These are phyloP conservation scores for Metschnikowia gelsemii DNA, from an alignment of 805 yeast genomes.

Conservation along the genomic window DNA sequence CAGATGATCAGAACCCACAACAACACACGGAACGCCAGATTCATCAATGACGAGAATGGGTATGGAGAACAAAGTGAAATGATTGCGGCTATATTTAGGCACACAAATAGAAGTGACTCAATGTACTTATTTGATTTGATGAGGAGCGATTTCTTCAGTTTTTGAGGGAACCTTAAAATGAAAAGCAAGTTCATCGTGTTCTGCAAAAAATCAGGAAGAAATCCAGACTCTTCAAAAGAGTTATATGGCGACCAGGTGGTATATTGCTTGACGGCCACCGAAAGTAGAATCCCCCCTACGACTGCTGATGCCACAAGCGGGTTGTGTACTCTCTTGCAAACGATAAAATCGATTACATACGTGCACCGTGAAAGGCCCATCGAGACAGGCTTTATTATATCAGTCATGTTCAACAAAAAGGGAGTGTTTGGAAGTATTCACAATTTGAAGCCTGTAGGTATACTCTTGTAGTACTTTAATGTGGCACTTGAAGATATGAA, in stretches of 20 bases:
- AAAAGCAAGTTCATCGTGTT: constrained; percentile 30
- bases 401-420: constrained; percentile 2
- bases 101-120: constrained; percentile 23
- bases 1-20: constrained; percentile 22
- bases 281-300: constrained; percentile 6
- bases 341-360: constrained; percentile 7
- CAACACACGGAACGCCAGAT: constrained; percentile 16
- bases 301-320: constrained; percentile 21
- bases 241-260: constrained; percentile 7
- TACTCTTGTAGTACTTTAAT: too few species aligned
- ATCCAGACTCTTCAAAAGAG: constrained; percentile 10
- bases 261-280: constrained; percentile 9
- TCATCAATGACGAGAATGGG: constrained; percentile 12
- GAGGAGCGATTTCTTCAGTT: constrained; percentile 10
- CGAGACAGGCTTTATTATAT: constrained; percentile 2
- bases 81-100: constrained; percentile 22
- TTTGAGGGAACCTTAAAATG: constrained; percentile 26
- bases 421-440: too few species aligned
- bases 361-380: constrained; percentile 7
- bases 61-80: constrained; percentile 13
- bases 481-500: too few species aligned
- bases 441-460: too few species aligned
- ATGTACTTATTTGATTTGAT: constrained; percentile 8
- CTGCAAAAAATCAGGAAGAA: constrained; percentile 25
- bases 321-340: constrained; percentile 10